Percentiles rank a stretch among this genome's conserved stretches.
These are phyloP conservation scores for Coffea eugenioides DNA, from an alignment of 257 asterid genomes.

Conservation along the genomic window DNA sequence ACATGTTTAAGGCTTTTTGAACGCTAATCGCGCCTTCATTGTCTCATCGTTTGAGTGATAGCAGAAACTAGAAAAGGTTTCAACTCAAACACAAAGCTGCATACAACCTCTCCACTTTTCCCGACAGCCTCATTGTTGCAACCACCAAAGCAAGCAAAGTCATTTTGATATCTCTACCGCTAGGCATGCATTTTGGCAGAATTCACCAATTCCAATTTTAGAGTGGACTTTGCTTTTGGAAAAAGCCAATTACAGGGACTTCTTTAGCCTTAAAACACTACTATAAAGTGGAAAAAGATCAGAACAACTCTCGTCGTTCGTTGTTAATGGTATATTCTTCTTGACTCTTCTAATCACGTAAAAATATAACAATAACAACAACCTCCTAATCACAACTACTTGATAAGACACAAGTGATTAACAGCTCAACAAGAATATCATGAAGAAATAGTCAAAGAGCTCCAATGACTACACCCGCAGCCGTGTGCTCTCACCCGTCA, in stretches of 20 bases:
- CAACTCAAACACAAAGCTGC: conserved; percentile 32
- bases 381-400: too few relatives aligned
- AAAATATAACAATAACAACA: too few relatives aligned
- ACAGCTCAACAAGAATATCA: too few relatives aligned
- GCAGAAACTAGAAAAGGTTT: background rate
- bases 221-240: background rate
- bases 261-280: background rate
- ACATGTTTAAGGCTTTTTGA: conserved; percentile 5
- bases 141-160: background rate
- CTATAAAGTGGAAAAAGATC: background rate
- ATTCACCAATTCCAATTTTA: background rate
- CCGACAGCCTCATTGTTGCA: conserved; percentile 30
- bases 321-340: too few relatives aligned
- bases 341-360: too few relatives aligned
- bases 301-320: too few relatives aligned
- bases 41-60: background rate
- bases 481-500: too few relatives aligned
- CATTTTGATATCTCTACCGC: conserved; percentile 1
- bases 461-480: background rate
- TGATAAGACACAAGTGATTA: too few relatives aligned
- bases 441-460: too few relatives aligned
- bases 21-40: conserved; percentile 35
- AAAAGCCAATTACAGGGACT: background rate
- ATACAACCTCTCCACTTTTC: conserved; percentile 27
- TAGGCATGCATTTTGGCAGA: background rate